Conservation (phyloP, 23 red algal genomes). For the Cyanidioschyzon merolae region DNA sequence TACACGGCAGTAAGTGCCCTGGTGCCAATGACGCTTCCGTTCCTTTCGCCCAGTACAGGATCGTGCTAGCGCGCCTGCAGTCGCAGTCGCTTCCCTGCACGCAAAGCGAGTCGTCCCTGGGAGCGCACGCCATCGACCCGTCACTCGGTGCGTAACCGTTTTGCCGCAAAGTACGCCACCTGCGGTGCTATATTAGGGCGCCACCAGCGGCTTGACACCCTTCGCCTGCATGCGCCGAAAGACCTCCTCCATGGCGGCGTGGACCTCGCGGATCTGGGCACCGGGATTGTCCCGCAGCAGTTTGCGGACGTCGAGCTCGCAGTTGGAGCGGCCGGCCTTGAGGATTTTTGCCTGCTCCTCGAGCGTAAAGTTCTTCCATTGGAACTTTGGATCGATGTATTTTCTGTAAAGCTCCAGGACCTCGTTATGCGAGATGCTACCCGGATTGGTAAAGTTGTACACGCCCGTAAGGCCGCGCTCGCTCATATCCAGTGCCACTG, state of each 20-base stretch:
- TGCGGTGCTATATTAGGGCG: background rate
- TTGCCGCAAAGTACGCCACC: background rate
- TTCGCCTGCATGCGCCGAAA: slow-evolving; percentile 16
- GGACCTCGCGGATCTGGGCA: background rate
- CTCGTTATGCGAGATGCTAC: slow-evolving; percentile 15
- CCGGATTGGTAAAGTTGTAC: slow-evolving; percentile 19
- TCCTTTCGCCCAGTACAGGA: background rate
- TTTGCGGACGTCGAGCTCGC: slow-evolving; percentile 18
- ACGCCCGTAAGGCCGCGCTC: slow-evolving; percentile 9
- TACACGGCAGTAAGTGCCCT: background rate
- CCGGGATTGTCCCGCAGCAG: slow-evolving; percentile 19
- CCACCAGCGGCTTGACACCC: background rate
- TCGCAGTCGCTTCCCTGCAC: background rate
- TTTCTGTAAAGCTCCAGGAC: slow-evolving; percentile 20
- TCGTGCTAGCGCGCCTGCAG: background rate
- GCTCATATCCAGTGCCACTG: slow-evolving; percentile 6
- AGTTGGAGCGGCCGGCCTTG: slow-evolving; percentile 25
- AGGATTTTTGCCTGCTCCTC: slow-evolving; percentile 27
- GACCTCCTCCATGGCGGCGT: slow-evolving; percentile 13
- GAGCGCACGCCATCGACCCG: too few species aligned
- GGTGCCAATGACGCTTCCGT: background rate
- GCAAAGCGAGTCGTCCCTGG: too few species aligned
- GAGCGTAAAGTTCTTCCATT: slow-evolving; percentile 25
- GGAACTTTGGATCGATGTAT: slow-evolving; percentile 19
- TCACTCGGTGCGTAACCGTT: background rate